Evolutionary conservation across 2,329 filamentous ascomycete genomes (phyloP), one percentile per base, ranked within the genome.

Genomic region (Aspergillus fijiensis): DNA sequence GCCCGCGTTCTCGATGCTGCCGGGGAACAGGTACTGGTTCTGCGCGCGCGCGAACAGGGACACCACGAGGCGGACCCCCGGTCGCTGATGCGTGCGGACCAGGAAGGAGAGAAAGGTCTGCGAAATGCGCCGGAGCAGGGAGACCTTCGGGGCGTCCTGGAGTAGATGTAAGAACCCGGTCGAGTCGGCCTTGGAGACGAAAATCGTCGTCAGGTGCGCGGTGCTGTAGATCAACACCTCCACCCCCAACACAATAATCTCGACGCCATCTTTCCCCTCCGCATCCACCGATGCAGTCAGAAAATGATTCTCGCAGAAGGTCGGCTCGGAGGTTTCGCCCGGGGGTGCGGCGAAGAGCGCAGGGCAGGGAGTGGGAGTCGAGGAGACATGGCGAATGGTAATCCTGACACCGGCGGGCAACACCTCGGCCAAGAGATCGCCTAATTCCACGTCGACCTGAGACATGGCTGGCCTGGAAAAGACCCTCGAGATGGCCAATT

Each of bases 181-280:
- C 10, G 95, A 97, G 78, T 99, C 95, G 52, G 95, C 95, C 77
- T 99, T 99, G 64, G 93, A 94, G 25, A 99, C 89, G 74, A 99
- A 99, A 57, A 98, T 84, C 4, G 91, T 97, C 1, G 90, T 96
- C 25, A 92, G 85, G 67, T 85, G 84, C 50, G 85, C 84, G 0
- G 93, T 96, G 0, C 87, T 90, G 77, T 96, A 99, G 61, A 99
- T 85, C 68, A 95, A 83, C 55, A 97, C 82, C 73, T 99, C 95
- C 63, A 99, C 84, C 16, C 90, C 94, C 60, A 96, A 88, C 9
- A 94, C 83, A 6, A 97, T 78, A 1, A 96, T 82, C 63, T 87
- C 82, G 21, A 77, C 60, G 4, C 61, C 69, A 49, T 68, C 62
- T 47, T 59, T 62, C 29, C 69, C 63, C 3, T 67, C 59, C 60